These are phyloP conservation scores for Pseudozyma sp. DNA, from an alignment of 1,284 basidiomycete species.

Conservation along the genomic window DNA sequence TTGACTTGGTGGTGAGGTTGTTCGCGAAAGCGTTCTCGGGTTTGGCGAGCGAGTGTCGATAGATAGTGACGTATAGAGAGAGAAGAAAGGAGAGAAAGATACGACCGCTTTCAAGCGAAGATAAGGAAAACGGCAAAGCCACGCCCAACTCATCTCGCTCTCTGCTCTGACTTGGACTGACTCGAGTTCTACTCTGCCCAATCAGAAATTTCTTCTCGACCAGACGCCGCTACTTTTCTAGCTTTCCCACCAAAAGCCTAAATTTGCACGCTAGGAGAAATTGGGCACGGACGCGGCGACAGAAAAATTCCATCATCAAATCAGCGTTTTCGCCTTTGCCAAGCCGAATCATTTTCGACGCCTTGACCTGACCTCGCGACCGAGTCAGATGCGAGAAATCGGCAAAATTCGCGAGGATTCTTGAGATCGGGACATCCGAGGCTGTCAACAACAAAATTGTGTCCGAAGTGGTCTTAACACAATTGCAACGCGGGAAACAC, in stretches of 20 bases:
- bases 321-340: conserved; percentile 14
- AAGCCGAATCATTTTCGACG: not conserved
- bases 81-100: not conserved
- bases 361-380: not conserved
- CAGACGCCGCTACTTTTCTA: not conserved
- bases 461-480: no score
- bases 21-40: not conserved
- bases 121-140: conserved; percentile 3
- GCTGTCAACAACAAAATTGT: no score
- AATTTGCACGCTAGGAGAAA: not conserved
- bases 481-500: no score
- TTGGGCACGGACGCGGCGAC: conserved; percentile 16
- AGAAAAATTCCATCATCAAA: conserved; percentile 27
- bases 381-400: conserved; percentile 1
- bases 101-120: not conserved
- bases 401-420: no score
- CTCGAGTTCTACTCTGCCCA: conserved; percentile 16
- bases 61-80: not conserved
- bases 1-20: conserved; percentile 3
- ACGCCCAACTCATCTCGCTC: no score
- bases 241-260: not conserved
- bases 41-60: not conserved
- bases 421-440: no score
- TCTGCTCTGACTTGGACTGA: not conserved
- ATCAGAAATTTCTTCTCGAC: conserved; percentile 11